Base-by-base conservation (phyloP, 345 rosid species). In the Populus euphratica region DNA sequence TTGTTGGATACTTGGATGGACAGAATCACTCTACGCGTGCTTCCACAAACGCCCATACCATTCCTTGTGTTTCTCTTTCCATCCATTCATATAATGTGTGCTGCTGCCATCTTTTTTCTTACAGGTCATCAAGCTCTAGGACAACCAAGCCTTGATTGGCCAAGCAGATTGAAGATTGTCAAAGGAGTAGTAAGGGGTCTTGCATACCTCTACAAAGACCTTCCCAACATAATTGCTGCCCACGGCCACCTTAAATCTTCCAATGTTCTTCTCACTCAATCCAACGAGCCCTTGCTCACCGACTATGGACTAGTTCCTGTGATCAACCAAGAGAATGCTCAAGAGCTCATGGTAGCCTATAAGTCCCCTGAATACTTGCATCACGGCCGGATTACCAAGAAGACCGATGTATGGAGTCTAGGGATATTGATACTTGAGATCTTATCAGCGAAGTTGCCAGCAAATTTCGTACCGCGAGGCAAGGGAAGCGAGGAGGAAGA, bases 181-280 rank as follows among this genome's bases (percentile, higher is more conserved):
- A 93, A 90, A 83, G 99, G 98, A 73, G 91, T 92, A 18, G 87
- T 86, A 31, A 89, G 70, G 76, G 99, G 97, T 5, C 89, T 96
- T 39, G 69, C 72, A 20, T 92, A 91, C 69, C 92, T 96, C 2
- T 83, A 84, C 79, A 83, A 83, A 21, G 96, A 91, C 80, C 83
- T 96, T 10, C 94, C 99, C 5, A 88, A 87, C 82, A 73, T 91
- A 44, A 86, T 88, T 38, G 86, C 94, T 36, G 89, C 98, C 6
- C 98, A 96, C 38, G 99, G 99, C 23, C 99, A 96, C 81, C 86
- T 96, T 18, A 96, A 92, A 85, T 96, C 99, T 38, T 89, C 97
- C 0, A 96, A 93, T 54, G 84, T 96, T 82, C 94, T 96, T 73
- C 84, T 96, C 8, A 74, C 44, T 5, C 81, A 87, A 18, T 77